phyloP scores from a whole-genome alignment of 2,329 filamentous ascomycete genomes.

The Dactylonectria macrodidyma region DNA sequence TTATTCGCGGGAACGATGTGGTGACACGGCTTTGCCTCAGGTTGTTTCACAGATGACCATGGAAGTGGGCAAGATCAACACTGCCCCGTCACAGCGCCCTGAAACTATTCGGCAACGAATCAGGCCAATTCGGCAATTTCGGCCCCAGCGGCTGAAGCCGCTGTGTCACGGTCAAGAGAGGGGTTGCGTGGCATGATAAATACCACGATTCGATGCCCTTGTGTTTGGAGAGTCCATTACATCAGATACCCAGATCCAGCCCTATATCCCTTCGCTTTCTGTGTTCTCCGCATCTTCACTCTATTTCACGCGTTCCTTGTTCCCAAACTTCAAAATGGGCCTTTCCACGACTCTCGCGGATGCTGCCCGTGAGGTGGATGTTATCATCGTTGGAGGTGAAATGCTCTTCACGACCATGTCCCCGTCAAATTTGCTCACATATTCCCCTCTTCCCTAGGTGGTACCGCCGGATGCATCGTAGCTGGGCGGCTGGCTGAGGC shows the following conservation, averaged over 20 bases:
- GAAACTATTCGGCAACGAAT: neutral
- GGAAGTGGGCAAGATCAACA: neutral
- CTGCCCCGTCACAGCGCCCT: neutral
- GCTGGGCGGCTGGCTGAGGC: conserved; percentile 49
- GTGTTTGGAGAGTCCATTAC: neutral
- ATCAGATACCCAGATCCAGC: neutral
- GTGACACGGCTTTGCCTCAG: neutral
- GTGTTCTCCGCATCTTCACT: neutral
- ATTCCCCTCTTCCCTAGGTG: conserved; percentile 40
- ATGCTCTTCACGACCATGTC: neutral
- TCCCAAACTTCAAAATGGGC: neutral
- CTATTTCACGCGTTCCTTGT: neutral
- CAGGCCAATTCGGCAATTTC: neutral
- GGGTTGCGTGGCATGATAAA: neutral
- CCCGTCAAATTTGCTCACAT: neutral
- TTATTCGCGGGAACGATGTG: neutral
- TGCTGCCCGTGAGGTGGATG: neutral
- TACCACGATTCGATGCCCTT: neutral
- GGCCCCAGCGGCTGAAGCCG: neutral
- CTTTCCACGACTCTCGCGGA: neutral
- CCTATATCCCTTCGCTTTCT: neutral
- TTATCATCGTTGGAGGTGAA: conserved; percentile 6
- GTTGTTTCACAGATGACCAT: neutral
- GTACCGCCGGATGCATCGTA: conserved; percentile 51
- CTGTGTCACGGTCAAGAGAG: neutral